Conservation (phyloP, 1,284 basidiomycete genomes). For the Heterobasidion occidentale region DNA sequence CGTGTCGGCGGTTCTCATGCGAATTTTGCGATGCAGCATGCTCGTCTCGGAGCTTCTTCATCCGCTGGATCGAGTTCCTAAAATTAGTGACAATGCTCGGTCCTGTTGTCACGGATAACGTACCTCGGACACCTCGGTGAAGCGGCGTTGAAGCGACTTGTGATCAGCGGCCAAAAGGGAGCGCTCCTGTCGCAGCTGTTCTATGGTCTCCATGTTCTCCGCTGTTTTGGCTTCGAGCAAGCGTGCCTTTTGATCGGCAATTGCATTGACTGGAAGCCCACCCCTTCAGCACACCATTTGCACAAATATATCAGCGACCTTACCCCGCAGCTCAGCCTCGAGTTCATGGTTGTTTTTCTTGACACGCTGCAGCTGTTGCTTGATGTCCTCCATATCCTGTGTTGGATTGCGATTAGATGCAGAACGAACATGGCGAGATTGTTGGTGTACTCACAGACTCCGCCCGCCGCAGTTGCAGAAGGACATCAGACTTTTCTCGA, state of each 20-base stretch:
- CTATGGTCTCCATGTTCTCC: constrained; percentile 61
- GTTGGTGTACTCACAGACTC: constrained; percentile 43
- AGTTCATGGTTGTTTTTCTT: constrained; percentile 65
- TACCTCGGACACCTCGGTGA: constrained; percentile 59
- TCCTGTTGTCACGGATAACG: constrained; percentile 11
- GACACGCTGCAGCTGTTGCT: constrained; percentile 52
- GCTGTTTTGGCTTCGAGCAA: constrained; percentile 53
- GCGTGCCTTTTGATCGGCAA: constrained; percentile 61
- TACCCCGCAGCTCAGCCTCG: constrained; percentile 61
- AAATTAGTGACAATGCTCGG: constrained; percentile 1
- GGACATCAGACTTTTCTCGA: constrained; percentile 53
- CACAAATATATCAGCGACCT: neutral
- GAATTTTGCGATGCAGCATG: constrained; percentile 53
- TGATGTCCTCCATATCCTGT: constrained; percentile 72
- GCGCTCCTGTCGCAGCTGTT: constrained; percentile 67
- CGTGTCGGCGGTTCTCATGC: constrained; percentile 63
- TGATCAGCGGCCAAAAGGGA: constrained; percentile 57
- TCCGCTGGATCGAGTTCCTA: constrained; percentile 30
- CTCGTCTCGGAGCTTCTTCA: constrained; percentile 52
- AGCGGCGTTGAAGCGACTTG: constrained; percentile 60
- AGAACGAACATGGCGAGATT: neutral
- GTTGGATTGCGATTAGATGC: neutral
- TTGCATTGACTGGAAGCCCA: constrained; percentile 38
- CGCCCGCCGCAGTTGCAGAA: constrained; percentile 56
- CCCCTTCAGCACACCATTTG: neutral